Conservation (phyloP, 169 alveolate genomes). For the Plasmodium sp. region DNA sequence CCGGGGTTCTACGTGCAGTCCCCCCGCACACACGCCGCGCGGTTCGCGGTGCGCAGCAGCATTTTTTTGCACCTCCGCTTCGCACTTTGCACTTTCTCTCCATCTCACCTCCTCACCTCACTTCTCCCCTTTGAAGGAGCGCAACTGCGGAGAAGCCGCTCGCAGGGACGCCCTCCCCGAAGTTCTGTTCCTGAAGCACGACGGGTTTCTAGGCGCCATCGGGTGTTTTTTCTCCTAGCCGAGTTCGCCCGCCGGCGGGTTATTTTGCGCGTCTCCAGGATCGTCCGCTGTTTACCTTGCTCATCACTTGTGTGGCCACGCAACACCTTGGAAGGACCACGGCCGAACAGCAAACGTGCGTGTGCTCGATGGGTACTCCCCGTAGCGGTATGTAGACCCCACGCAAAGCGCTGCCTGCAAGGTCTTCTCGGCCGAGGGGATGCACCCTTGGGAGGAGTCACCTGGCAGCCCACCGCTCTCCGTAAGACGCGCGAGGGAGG, state of each 20-base stretch:
- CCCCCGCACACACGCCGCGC: not conserved
- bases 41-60: not conserved
- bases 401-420: not conserved
- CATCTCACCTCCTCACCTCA: not conserved
- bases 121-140: constrained; percentile 29
- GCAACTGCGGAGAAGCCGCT: not conserved
- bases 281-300: not conserved
- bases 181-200: constrained; percentile 86
- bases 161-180: constrained; percentile 20
- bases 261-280: no score
- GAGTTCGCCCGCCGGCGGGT: not conserved
- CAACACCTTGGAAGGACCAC: not conserved
- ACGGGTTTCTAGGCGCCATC: constrained; percentile 92
- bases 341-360: not conserved
- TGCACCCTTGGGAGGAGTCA: not conserved
- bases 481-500: no score
- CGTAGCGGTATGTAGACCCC: not conserved
- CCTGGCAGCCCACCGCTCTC: not conserved
- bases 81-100: not conserved
- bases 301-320: not conserved
- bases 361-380: not conserved
- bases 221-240: constrained; percentile 88
- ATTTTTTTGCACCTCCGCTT: not conserved
- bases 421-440: not conserved
- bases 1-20: not conserved